phyloP scores from a whole-genome alignment of 768 basidiomycete species.

The Mycena rosella region DNA sequence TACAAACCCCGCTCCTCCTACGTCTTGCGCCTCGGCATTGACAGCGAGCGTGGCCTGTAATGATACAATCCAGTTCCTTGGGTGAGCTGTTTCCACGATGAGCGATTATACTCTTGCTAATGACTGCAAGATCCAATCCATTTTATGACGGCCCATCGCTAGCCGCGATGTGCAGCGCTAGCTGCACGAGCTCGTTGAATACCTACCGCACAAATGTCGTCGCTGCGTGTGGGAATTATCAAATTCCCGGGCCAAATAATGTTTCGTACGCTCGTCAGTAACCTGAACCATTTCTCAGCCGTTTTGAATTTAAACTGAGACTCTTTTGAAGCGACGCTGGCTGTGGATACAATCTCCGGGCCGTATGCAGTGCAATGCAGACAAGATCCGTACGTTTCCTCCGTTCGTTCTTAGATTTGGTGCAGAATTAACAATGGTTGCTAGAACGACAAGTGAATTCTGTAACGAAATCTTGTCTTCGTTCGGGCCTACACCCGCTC shows the following conservation, averaged over 20 bases:
- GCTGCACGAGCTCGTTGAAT: conserved; percentile 35
- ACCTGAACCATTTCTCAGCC: not conserved
- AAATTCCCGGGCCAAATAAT: conserved; percentile 35
- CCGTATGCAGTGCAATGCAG: conserved; percentile 19
- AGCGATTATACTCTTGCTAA: not conserved
- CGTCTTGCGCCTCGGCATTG: no score
- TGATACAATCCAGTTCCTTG: conserved; percentile 30
- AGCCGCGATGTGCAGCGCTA: conserved; percentile 35
- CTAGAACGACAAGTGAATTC: conserved; percentile 8
- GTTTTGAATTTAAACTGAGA: not conserved
- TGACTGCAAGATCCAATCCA: conserved; percentile 13
- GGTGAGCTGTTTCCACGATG: not conserved
- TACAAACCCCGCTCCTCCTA: conserved; percentile 18
- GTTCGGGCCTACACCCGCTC: conserved; percentile 12
- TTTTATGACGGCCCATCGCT: conserved; percentile 22
- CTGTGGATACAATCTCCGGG: conserved; percentile 13
- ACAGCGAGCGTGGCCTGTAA: conserved; percentile 8
- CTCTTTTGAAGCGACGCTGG: conserved; percentile 3
- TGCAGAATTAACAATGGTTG: not conserved
- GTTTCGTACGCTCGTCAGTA: conserved; percentile 28
- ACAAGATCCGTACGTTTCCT: conserved; percentile 14
- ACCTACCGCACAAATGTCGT: conserved; percentile 40
- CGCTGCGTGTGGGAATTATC: conserved; percentile 37
- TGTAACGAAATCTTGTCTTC: conserved; percentile 6
- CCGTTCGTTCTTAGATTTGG: not conserved